A percentile compares a stretch with the other conserved stretches of the same genome.
phyloP scores from a whole-genome alignment of 2,329 filamentous ascomycete species.

The Colletotrichum salicis region DNA sequence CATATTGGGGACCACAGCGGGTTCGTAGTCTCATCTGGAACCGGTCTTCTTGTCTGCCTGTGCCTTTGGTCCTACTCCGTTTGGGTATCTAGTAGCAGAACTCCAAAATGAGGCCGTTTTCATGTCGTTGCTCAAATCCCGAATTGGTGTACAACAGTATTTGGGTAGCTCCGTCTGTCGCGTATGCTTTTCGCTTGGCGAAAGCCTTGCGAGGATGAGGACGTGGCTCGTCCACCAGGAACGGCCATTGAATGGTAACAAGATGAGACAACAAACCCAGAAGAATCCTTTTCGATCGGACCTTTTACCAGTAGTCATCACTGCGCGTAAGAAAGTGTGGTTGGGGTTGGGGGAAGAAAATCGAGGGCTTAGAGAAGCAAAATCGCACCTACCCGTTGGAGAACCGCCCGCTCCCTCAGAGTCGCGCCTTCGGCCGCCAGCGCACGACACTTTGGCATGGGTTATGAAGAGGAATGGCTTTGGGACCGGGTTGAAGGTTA shows the following conservation, averaged over 20 bases:
- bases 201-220: conserved; percentile 18
- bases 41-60: conserved; percentile 58
- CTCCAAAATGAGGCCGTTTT: conserved; percentile 60
- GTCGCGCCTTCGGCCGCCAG: conserved; percentile 24
- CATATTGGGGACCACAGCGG: conserved; percentile 62
- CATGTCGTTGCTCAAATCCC: conserved; percentile 15
- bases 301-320: conserved; percentile 75
- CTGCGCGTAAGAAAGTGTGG: conserved; percentile 39
- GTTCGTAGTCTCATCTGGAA: conserved; percentile 48
- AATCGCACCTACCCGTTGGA: conserved; percentile 9
- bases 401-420: neutral
- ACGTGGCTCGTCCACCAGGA: conserved; percentile 34
- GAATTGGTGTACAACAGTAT: neutral
- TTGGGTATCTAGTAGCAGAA: conserved; percentile 54
- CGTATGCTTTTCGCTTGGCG: conserved; percentile 6
- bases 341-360: neutral
- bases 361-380: neutral
- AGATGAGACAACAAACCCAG: conserved; percentile 55
- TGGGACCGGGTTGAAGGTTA: neutral
- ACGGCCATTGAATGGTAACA: conserved; percentile 35
- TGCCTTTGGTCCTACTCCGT: conserved; percentile 69
- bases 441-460: conserved; percentile 22
- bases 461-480: neutral
- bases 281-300: conserved; percentile 62
- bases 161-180: neutral